Conservation (phyloP, 208 protist genomes). For the Trypanosoma scelopori region DNA sequence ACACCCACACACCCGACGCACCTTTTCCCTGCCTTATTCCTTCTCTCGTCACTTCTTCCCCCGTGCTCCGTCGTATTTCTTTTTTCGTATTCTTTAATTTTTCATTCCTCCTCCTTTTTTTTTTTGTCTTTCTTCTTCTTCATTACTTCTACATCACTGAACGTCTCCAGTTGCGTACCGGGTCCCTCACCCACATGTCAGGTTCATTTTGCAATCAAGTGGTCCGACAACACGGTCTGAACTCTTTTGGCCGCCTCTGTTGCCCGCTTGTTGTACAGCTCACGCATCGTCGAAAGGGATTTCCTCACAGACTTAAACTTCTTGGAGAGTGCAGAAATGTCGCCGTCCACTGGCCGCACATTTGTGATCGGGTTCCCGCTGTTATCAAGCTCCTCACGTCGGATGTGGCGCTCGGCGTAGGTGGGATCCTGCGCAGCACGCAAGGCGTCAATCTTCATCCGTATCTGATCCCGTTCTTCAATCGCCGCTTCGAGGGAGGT, state of each 20-base stretch:
- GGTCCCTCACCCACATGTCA: neutral
- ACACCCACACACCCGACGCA: no score
- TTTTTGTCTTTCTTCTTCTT: no score
- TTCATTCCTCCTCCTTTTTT: no score
- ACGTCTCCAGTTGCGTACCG: no score
- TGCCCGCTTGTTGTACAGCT: conserved; percentile 46
- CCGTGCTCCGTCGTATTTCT: no score
- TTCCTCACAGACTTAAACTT: conserved; percentile 37
- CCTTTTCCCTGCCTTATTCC: no score
- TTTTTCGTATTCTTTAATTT: no score
- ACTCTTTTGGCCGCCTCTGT: neutral
- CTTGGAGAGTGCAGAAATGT: conserved; percentile 27
- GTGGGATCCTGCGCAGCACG: conserved; percentile 39
- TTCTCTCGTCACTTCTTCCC: no score
- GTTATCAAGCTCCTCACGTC: conserved; percentile 43
- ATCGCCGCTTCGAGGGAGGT: conserved; percentile 30
- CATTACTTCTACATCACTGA: no score
- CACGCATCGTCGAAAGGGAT: conserved; percentile 23
- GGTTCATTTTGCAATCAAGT: neutral
- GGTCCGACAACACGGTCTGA: neutral
- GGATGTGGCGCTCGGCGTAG: conserved; percentile 46
- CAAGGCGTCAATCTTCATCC: conserved; percentile 64
- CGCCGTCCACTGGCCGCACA: conserved; percentile 33
- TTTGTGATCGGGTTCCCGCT: conserved; percentile 18
- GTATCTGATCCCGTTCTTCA: conserved; percentile 29